phyloP scores from a whole-genome alignment of 2,329 filamentous ascomycete genomes.

The Dendryphion nanum region DNA sequence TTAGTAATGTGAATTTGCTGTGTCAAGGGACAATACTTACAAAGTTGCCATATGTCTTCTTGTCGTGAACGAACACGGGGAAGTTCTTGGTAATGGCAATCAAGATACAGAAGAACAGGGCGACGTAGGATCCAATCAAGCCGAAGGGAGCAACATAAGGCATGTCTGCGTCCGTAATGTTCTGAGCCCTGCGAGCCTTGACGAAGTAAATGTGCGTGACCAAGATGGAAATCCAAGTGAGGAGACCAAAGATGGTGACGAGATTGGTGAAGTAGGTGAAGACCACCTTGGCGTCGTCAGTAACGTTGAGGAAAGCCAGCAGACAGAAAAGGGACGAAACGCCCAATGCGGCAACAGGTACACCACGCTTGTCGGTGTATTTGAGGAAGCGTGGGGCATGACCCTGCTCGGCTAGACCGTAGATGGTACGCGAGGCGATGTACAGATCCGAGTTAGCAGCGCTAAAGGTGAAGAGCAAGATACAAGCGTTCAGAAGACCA shows the following conservation, averaged over 20 bases:
- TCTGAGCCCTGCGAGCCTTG: conserved; percentile 45
- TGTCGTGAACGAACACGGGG: conserved; percentile 61
- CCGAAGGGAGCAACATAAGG: conserved; percentile 69
- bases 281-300: conserved; percentile 40
- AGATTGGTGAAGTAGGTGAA: conserved; percentile 52
- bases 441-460: conserved; percentile 77
- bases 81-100: conserved; percentile 84
- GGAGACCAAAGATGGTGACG: conserved; percentile 40
- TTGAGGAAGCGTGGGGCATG: conserved; percentile 72
- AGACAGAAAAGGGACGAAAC: conserved; percentile 62
- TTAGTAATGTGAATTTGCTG: too few species aligned
- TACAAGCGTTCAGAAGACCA: conserved; percentile 70
- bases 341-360: conserved; percentile 65
- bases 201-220: conserved; percentile 51
- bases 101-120: conserved; percentile 68
- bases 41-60: conserved; percentile 53
- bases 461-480: conserved; percentile 73
- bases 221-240: conserved; percentile 52
- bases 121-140: conserved; percentile 65
- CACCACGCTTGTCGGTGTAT: conserved; percentile 67
- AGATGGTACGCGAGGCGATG: conserved; percentile 69
- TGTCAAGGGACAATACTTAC: too few species aligned
- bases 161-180: conserved; percentile 43
- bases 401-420: conserved; percentile 69
- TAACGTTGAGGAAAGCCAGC: conserved; percentile 61